Base-by-base conservation (phyloP, 176 grass and related monocot species). In the Thinopyrum elongatum region DNA sequence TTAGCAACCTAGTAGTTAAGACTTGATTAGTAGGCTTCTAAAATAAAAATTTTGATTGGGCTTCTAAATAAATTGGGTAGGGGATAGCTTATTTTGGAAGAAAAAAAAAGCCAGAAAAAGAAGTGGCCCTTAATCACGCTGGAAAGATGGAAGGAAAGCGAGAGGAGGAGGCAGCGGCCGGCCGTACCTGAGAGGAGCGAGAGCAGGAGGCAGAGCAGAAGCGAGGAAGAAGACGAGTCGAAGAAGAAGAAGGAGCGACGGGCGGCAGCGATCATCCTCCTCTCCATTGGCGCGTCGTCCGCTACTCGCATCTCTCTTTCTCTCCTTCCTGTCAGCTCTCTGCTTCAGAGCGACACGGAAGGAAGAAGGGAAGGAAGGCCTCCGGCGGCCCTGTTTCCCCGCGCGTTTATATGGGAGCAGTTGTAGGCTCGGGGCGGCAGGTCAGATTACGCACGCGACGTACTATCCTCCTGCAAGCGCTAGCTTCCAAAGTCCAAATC, bases 141-240 rank as follows among this genome's bases (percentile, higher is more conserved):
- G 3, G 65, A 71, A 78, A 58, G 19, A 17, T 31, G 65, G 35
- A 36, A 66, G 51, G 38, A 66, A 57, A 23, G n/a, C 53, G 39
- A 57, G 23, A 5, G 44, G 41, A 5, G 4, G 42, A 68, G 41
- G 17, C 3, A 60, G 3, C 81, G 44, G 44, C 44, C 44, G 44
- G 46, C 34, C 13, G 67, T 34, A 8, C 22, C 1, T 49, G 49
- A 82, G 47, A 92, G 29, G 39, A 90, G 88, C 58, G 67, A 86
- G 49, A 90, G 84, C 12, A 42, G 64, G 84, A 83, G 41, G 80
- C 60, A 83, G 77, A 88, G 34, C 74, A 42, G 82, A 22, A 84
- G 47, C 42, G 64, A 80, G 77, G n/a, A 49, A 25, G 26, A 3
- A 67, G 41, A 87, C 29, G 44, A 60, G 22, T 36, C 25, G 26